Evolutionary conservation across 2,329 filamentous ascomycete species (phyloP), one percentile per base, ranked within the genome.

Genomic region (Xylaria hypoxylon): DNA sequence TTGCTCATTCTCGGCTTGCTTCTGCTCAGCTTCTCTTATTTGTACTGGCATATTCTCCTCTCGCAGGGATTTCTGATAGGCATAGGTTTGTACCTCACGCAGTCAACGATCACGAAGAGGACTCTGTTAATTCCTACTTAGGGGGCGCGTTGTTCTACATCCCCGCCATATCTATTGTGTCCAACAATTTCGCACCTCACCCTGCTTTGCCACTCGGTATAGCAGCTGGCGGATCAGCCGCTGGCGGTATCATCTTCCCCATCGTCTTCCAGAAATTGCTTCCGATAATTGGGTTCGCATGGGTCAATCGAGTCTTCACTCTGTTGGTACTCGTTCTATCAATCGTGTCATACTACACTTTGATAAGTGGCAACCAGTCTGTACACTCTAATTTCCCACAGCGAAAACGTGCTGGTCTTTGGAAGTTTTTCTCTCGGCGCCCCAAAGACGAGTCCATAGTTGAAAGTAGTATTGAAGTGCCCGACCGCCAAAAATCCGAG

Each of bases 251-350:
- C 17, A 28, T 70, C 15, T 74, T 71, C 40, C 70, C 73, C 7
- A 75, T 83, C 42, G 71, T 82, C 19, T 81, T 81, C 60, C 79
- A 77, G 1, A 75, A 80, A 47, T 71, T 83, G 24, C 77, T 82
- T 68, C 72, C 73, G n/a, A 67, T 60, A 8, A 74, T 86, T 35
- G 84, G 85, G 3, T 87, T 86, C 68, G 75, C 77, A 42, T 87
- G 85, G 85, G 78, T 84, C 1, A 79, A 78, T 6, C 77, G 80
- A 1, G 71, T 79, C 10, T 76, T 84, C 31, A 81, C 77, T 15
- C 78, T 82, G 38, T 17, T 65, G 15, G 42, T 65, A 8, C 68
- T 80, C 15, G 76, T 57, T 26, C n/a, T 65, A 5, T 26, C 57
- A 3, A 22, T 45, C 15, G 24, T 28, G 17, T 55, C 63, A 15